phyloP scores from a whole-genome alignment of 768 basidiomycete species.

The Astraeus odoratus region DNA sequence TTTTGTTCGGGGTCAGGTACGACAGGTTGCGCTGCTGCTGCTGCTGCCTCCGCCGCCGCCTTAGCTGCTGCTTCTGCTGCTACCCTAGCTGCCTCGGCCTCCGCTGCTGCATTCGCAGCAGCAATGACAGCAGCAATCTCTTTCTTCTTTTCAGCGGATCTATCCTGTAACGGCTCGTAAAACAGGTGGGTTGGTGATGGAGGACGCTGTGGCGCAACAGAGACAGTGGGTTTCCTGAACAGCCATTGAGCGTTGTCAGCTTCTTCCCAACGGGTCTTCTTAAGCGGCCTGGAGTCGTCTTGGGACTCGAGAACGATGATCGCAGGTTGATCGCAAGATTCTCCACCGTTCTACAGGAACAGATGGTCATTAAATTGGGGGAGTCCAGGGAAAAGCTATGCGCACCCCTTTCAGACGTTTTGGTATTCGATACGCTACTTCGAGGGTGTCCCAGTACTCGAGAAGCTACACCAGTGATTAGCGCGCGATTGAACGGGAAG shows the following conservation, averaged over 20 bases:
- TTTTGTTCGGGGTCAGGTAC: constrained; percentile 10
- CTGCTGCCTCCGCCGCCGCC: constrained; percentile 22
- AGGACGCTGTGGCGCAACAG: no score
- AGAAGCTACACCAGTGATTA: constrained; percentile 46
- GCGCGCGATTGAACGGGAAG: background rate
- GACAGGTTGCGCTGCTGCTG: constrained; percentile 5
- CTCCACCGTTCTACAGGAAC: constrained; percentile 24
- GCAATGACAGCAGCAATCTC: constrained; percentile 37
- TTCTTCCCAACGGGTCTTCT: constrained; percentile 27
- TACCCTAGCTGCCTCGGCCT: constrained; percentile 26
- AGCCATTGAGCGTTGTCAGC: constrained; percentile 19
- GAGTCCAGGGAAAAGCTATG: background rate
- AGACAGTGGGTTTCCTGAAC: background rate
- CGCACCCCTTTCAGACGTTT: constrained; percentile 49
- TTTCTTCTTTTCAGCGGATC: constrained; percentile 13
- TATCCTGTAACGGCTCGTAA: no score
- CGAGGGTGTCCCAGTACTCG: constrained; percentile 72
- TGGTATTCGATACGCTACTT: constrained; percentile 81
- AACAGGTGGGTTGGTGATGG: no score
- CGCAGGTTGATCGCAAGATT: constrained; percentile 11
- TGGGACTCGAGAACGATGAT: constrained; percentile 15
- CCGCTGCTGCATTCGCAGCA: constrained; percentile 29
- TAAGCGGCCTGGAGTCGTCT: constrained; percentile 26
- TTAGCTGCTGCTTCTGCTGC: constrained; percentile 22
- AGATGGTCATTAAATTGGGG: background rate